phyloP scores from a whole-genome alignment of 2,329 filamentous ascomycete genomes.

The Chaetomiaceae sp. region DNA sequence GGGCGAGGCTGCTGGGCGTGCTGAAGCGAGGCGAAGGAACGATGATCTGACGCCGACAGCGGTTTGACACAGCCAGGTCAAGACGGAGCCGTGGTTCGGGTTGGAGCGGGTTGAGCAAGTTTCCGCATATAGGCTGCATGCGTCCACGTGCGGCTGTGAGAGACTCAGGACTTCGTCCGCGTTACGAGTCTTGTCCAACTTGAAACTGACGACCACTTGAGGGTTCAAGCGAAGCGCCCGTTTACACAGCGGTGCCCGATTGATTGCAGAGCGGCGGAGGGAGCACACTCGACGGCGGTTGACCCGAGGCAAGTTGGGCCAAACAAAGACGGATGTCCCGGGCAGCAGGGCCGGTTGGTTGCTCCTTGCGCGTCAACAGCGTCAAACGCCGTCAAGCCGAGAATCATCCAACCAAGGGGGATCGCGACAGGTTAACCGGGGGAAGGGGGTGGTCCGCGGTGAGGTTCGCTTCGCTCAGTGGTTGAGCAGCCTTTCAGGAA shows the following conservation, averaged over 20 bases:
- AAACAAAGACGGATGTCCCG: background rate
- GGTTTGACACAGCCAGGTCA: background rate
- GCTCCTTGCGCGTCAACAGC: too few species aligned
- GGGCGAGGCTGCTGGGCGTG: background rate
- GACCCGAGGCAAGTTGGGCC: background rate
- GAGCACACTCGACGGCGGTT: too few species aligned
- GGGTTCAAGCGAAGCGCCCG: background rate
- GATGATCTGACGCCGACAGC: background rate
- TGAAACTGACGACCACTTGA: background rate
- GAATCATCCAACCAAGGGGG: too few species aligned
- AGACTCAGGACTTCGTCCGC: background rate
- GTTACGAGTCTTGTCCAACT: background rate
- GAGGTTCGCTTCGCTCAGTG: too few species aligned
- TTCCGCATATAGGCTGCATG: conserved; percentile 2
- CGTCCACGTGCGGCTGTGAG: background rate
- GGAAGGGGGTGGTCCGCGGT: too few species aligned
- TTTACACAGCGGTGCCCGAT: too few species aligned
- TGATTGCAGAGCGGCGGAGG: too few species aligned
- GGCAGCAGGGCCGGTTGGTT: background rate
- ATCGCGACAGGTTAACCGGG: too few species aligned
- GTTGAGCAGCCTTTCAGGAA: too few species aligned
- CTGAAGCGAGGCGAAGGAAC: conserved; percentile 7
- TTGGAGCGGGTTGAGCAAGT: conserved; percentile 11
- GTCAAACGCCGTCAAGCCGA: too few species aligned
- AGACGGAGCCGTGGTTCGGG: conserved; percentile 1